phyloP scores from a whole-genome alignment of 768 basidiomycete species.

The Leccinum variicolor region DNA sequence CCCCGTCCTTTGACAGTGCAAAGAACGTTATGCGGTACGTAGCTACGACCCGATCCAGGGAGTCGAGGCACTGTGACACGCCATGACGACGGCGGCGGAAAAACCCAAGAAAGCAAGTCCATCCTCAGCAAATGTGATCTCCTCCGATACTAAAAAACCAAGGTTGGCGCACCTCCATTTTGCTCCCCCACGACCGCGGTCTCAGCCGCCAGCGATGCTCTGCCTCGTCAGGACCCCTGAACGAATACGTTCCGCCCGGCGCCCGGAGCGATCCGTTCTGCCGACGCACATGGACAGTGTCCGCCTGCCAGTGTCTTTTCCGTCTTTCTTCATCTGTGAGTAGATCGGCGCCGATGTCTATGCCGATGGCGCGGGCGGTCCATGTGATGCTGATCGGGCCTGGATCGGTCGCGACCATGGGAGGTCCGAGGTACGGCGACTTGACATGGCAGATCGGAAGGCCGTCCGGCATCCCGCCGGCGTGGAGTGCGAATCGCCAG shows the following conservation, averaged over 20 bases:
- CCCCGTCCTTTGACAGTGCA: conserved; percentile 31
- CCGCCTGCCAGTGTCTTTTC: background rate
- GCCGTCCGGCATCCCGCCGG: conserved; percentile 16
- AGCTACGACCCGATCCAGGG: conserved; percentile 22
- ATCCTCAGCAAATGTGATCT: no score
- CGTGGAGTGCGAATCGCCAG: conserved; percentile 26
- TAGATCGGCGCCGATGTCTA: no score
- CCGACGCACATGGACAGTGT: conserved; percentile 11
- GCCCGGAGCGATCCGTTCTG: background rate
- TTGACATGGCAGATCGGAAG: conserved; percentile 21
- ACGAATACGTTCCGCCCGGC: conserved; percentile 10
- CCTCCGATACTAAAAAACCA: background rate
- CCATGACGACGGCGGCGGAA: background rate
- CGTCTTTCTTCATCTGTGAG: no score
- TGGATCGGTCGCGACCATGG: conserved; percentile 6
- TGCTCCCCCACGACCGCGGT: conserved; percentile 10
- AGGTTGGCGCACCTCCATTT: conserved; percentile 16
- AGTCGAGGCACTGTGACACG: conserved; percentile 21
- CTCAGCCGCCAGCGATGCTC: conserved; percentile 26
- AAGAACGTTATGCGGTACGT: conserved; percentile 30
- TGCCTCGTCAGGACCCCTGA: conserved; percentile 21
- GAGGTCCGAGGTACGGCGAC: conserved; percentile 29
- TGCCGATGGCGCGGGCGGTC: background rate
- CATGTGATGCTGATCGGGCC: conserved; percentile 21
- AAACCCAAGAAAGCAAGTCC: no score